Base-by-base conservation (phyloP, 768 basidiomycete species). In the Lactarius quietus region DNA sequence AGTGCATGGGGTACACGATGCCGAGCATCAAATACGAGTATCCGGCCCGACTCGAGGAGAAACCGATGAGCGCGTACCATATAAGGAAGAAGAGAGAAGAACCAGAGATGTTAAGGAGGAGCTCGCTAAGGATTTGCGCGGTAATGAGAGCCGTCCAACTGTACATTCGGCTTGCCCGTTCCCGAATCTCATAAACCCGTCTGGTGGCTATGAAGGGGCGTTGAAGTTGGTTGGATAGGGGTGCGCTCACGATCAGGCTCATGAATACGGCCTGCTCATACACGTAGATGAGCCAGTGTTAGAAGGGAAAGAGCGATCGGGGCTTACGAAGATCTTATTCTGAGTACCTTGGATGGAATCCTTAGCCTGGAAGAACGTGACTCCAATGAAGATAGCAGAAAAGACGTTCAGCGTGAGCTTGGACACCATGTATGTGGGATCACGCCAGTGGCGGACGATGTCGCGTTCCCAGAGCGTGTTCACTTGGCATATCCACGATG, bases 11-110 rank as follows among this genome's bases (percentile, higher is more conserved):
- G 68, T 77, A 79, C 12, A 73, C 59, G 48, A 83, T 61, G 23
- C 73, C 74, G 43, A 75, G 66, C 45, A 78, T 54, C 20, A 83
- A 72, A 70, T 77, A 81, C 12, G 77, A 74, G 71, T 74, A 81
- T 5, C 76, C 79, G 0, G 74, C 78, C 35, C 80, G 77, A 54
- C 73, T 70, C 17, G 72, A 69, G 7, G 73, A 70, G 68, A 76
- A 78, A 7, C 79, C 80, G 57, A 82, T 77, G 8, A 79, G 75
- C 78, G 78, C 83, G 69, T 79, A 83, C 81, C 81, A 84, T 71
- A 79, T 79, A 48, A 78, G 43, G 72, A 79, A 83, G 72, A 78
- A 78, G 23, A 83, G 7, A 12, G 79, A 74, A 0, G 78, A 76
- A 6, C 72, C 73, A 39, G 77, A 20, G n/a, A 81, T 77, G 65